Evolutionary conservation across 139 green algal genomes (phyloP).

Genomic region (Limnomonas spitsbergensis): DNA sequence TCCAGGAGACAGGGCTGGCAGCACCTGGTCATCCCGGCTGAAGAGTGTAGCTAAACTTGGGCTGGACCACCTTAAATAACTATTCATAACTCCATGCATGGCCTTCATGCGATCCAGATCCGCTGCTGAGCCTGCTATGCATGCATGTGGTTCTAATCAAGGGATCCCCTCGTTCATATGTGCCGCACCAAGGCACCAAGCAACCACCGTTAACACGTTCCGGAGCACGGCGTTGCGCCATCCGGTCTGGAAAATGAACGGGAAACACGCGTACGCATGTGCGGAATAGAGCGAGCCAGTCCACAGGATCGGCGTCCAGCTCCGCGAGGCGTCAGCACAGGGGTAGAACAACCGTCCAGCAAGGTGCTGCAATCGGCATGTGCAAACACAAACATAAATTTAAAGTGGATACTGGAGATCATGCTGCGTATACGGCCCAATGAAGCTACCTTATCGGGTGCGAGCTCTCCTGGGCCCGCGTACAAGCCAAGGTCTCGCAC

Average conservation of each 20-base stretch:
- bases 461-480: background rate
- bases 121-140: background rate
- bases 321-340: background rate
- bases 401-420: background rate
- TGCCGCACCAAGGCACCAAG: background rate
- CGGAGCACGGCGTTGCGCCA: background rate
- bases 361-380: background rate
- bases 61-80: background rate
- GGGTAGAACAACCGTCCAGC: background rate
- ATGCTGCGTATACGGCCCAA: background rate
- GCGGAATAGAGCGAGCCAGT: background rate
- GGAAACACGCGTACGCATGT: background rate
- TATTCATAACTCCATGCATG: too few relatives aligned
- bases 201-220: background rate
- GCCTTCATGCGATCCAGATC: too few relatives aligned
- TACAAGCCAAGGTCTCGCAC: background rate
- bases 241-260: background rate
- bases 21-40: too few relatives aligned
- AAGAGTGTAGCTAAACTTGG: too few relatives aligned
- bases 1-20: too few relatives aligned
- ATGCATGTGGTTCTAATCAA: background rate
- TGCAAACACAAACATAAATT: background rate
- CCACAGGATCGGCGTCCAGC: background rate
- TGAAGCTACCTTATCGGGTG: background rate
- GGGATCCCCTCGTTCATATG: background rate